A percentile compares a stretch with the other conserved stretches of the same genome.
phyloP scores from a whole-genome alignment of 768 basidiomycete species.

The Bullera alba region DNA sequence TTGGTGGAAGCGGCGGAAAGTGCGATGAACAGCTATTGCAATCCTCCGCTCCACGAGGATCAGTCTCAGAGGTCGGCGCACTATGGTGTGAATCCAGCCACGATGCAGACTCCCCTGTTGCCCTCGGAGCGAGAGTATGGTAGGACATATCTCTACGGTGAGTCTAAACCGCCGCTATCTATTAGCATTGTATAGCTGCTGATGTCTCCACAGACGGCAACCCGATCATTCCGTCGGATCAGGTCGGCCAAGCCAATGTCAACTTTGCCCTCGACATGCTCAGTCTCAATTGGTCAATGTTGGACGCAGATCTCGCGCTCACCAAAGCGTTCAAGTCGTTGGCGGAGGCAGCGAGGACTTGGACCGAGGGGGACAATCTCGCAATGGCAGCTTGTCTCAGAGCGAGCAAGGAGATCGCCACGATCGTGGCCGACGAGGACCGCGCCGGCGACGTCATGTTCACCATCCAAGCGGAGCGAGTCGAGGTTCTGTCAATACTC shows the following conservation, averaged over 20 bases:
- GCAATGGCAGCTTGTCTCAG: constrained; percentile 56
- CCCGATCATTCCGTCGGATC: constrained; percentile 50
- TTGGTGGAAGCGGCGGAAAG: constrained; percentile 59
- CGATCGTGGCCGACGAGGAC: constrained; percentile 59
- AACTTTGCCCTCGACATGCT: constrained; percentile 59
- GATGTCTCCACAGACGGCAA: constrained; percentile 31
- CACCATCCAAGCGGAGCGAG: constrained; percentile 65
- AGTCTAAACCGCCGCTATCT: constrained; percentile 40
- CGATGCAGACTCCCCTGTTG: constrained; percentile 60
- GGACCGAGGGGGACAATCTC: constrained; percentile 57
- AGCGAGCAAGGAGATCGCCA: constrained; percentile 60
- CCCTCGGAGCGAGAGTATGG: constrained; percentile 68
- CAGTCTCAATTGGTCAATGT: constrained; percentile 79
- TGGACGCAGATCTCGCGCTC: constrained; percentile 67
- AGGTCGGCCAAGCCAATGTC: constrained; percentile 50
- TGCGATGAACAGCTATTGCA: constrained; percentile 64
- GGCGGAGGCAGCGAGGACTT: constrained; percentile 59
- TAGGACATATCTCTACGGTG: constrained; percentile 68
- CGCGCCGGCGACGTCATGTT: constrained; percentile 79
- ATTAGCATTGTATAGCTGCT: not conserved
- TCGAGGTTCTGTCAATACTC: constrained; percentile 66
- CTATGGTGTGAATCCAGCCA: constrained; percentile 57
- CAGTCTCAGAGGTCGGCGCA: constrained; percentile 53
- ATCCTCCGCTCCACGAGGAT: constrained; percentile 63
- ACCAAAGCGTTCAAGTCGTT: constrained; percentile 72